These are phyloP conservation scores for Rhizopus arrhizus DNA, from an alignment of 371 early-diverging fungal genomes.

Conservation along the genomic window DNA sequence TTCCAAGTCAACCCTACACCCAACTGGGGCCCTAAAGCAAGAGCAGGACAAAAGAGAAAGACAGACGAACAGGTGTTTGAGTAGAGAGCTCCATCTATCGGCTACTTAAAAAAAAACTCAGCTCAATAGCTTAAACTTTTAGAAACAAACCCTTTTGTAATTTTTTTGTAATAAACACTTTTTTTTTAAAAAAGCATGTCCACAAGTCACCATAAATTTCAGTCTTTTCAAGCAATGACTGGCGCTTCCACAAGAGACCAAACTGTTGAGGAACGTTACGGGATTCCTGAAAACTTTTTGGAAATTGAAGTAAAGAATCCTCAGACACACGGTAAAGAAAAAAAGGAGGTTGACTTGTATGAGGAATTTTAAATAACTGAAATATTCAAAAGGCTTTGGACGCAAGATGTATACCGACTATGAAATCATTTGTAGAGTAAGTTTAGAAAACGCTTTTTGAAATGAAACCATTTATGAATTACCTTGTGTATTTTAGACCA, in stretches of 20 bases:
- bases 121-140: conserved; percentile 6
- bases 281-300: conserved; percentile 94
- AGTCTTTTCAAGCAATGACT: conserved; percentile 59
- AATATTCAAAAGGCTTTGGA: conserved; percentile 57
- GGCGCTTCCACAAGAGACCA: conserved; percentile 72
- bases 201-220: conserved; percentile 37
- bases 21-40: conserved; percentile 95
- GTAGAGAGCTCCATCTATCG: neutral
- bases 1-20: conserved; percentile 92
- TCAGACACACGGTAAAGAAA: conserved; percentile 73
- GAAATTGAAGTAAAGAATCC: conserved; percentile 96
- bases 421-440: conserved; percentile 90
- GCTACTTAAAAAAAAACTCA: neutral
- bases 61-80: conserved; percentile 29
- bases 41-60: conserved; percentile 65
- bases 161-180: conserved; percentile 8
- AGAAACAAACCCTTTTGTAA: conserved; percentile 3
- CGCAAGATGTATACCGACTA: conserved; percentile 94
- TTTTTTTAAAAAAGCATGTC: conserved; percentile 21
- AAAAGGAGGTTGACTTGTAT: neutral
- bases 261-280: conserved; percentile 89
- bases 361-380: neutral
- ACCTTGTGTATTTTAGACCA: conserved; percentile 68
- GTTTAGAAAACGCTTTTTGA: conserved; percentile 12
- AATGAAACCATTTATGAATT: neutral